Evolutionary conservation across 1,139 yeast species (phyloP).

Genomic region (Trichomonascaceae sp.): DNA sequence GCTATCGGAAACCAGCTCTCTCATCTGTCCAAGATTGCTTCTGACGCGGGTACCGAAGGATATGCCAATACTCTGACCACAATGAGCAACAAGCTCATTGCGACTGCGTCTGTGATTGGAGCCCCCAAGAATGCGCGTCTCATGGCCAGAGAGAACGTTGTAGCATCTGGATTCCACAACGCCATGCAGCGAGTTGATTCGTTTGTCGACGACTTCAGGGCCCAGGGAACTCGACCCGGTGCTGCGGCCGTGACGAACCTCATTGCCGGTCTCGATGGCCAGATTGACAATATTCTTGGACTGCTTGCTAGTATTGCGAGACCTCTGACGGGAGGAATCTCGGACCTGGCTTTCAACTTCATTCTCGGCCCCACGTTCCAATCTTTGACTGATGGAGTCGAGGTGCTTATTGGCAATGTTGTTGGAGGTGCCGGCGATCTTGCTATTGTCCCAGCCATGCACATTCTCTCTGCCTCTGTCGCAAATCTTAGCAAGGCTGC

Average conservation of each 20-base stretch:
- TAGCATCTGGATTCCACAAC: slow-evolving; percentile 6
- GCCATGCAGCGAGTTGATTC: slow-evolving; percentile 17
- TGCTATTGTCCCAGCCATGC: slow-evolving; percentile 12
- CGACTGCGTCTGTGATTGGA: too few species aligned
- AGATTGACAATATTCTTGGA: slow-evolving; percentile 21
- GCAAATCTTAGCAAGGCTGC: slow-evolving; percentile 13
- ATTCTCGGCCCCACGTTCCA: slow-evolving; percentile 22
- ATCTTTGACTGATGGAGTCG: slow-evolving; percentile 22
- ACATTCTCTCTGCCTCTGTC: slow-evolving; percentile 12
- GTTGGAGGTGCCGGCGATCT: slow-evolving; percentile 16
- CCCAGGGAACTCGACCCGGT: slow-evolving; percentile 16
- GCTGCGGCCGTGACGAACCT: slow-evolving; percentile 15
- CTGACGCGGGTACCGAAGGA: too few species aligned
- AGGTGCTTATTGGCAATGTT: slow-evolving; percentile 20
- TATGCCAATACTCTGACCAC: too few species aligned
- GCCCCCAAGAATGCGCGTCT: too few species aligned
- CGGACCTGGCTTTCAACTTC: slow-evolving; percentile 14
- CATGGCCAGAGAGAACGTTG: slow-evolving; percentile 3
- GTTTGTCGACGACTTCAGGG: slow-evolving; percentile 13
- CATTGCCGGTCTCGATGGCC: slow-evolving; percentile 23
- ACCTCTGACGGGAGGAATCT: slow-evolving; percentile 17
- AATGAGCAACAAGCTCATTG: too few species aligned
- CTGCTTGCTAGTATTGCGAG: slow-evolving; percentile 14
- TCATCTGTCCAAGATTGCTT: too few species aligned
- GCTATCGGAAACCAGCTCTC: too few species aligned